phyloP scores from a whole-genome alignment of 2,329 filamentous ascomycete species.

The Beauveria sp. region DNA sequence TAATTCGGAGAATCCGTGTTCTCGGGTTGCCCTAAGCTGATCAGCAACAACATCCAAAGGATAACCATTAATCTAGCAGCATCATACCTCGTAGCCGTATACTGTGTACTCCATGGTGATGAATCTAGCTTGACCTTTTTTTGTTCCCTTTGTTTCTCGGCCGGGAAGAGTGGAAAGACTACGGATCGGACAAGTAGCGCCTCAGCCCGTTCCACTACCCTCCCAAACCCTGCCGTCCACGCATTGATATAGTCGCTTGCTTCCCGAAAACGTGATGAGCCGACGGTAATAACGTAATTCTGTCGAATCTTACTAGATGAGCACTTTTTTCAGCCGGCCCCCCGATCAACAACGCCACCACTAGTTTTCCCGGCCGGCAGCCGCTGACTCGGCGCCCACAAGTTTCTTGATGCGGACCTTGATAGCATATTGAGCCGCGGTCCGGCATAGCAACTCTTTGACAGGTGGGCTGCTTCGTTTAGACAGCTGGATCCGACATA shows the following conservation, averaged over 20 bases:
- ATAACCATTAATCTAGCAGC: neutral
- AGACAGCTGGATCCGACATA: neutral
- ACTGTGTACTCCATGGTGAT: neutral
- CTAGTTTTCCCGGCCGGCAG: too few species aligned
- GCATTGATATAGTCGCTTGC: neutral
- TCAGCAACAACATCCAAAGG: neutral
- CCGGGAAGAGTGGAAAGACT: neutral
- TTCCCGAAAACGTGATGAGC: neutral
- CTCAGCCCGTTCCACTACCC: neutral
- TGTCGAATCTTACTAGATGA: neutral
- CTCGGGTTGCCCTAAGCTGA: neutral
- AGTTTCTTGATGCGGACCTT: neutral
- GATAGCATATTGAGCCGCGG: neutral
- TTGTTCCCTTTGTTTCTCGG: neutral
- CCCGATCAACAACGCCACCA: neutral
- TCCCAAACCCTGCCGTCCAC: neutral
- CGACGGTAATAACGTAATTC: neutral
- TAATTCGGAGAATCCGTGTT: neutral
- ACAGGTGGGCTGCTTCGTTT: neutral
- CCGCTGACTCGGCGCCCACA: too few species aligned
- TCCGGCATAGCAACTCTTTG: neutral
- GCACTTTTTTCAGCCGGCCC: neutral
- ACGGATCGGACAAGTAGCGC: neutral
- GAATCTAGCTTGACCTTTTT: neutral
- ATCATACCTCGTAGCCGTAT: slow-evolving; percentile 1